These are phyloP conservation scores for Solanum megistacrolobum DNA, from an alignment of 257 asterid species.

Conservation along the genomic window DNA sequence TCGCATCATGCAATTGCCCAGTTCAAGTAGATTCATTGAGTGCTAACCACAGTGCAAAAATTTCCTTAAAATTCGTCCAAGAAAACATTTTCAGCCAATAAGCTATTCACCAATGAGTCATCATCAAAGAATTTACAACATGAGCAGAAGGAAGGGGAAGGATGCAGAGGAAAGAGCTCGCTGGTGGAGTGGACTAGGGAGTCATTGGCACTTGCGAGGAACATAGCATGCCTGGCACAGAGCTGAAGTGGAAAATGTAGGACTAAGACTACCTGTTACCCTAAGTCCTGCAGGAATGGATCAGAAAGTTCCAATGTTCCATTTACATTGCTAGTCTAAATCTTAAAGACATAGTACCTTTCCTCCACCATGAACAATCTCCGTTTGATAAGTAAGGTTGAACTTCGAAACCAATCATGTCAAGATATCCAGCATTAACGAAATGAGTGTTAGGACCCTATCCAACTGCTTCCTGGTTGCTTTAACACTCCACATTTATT, in stretches of 20 bases:
- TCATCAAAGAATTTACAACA: not conserved
- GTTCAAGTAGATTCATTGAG: not conserved
- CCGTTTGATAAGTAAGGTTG: not conserved
- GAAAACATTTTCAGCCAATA: not conserved
- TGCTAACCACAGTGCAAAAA: not conserved
- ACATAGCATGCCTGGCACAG: not conserved
- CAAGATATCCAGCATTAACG: not conserved
- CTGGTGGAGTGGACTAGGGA: not conserved
- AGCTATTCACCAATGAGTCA: not conserved
- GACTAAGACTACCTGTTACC: not conserved
- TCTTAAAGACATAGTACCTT: not conserved
- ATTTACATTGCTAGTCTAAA: not conserved
- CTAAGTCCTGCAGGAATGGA: not conserved
- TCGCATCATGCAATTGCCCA: not conserved
- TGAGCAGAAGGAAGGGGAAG: not conserved
- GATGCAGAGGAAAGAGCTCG: not conserved
- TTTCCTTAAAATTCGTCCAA: not conserved
- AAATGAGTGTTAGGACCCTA: not conserved
- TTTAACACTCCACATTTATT: slow-evolving; percentile 39
- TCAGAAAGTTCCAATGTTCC: not conserved
- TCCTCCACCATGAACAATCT: not conserved
- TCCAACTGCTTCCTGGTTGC: slow-evolving; percentile 61
- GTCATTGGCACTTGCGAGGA: not conserved
- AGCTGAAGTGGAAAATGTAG: not conserved
- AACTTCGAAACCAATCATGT: not conserved